Percentiles rank a stretch among this genome's conserved stretches.
Conservation (phyloP, 2,329 filamentous ascomycete species). For the Macrophomina phaseolina region DNA sequence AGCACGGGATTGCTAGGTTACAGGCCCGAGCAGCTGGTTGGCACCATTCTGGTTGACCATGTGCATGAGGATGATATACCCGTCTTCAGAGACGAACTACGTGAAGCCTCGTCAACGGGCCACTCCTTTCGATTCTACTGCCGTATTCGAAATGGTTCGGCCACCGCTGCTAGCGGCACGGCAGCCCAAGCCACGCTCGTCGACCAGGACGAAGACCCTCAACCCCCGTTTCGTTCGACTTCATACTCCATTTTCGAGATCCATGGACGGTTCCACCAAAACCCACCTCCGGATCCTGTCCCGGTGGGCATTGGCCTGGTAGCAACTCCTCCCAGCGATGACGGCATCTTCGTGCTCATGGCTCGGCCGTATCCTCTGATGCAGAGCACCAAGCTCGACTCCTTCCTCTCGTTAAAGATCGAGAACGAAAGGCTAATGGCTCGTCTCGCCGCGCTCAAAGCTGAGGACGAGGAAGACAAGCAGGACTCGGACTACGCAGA, state of each 20-base stretch:
- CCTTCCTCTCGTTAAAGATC: conserved; percentile 20
- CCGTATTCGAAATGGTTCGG: conserved; percentile 7
- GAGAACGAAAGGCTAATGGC: conserved; percentile 9
- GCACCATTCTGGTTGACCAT: conserved; percentile 11
- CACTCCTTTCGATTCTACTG: conserved; percentile 22
- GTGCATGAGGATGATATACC: conserved; percentile 24
- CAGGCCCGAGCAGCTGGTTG: conserved; percentile 11
- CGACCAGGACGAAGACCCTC: background rate
- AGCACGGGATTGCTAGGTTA: conserved; percentile 14
- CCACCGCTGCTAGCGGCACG: background rate
- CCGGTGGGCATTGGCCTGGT: conserved; percentile 9
- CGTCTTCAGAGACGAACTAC: conserved; percentile 14
- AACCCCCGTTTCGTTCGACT: background rate
- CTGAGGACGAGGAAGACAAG: conserved; percentile 6
- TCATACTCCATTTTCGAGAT: conserved; percentile 19
- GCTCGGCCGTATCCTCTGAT: conserved; percentile 19
- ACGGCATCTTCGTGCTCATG: conserved; percentile 23
- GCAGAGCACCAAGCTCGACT: conserved; percentile 17
- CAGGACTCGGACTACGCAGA: background rate
- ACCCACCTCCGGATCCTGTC: background rate
- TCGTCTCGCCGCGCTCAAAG: conserved; percentile 11
- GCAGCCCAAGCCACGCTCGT: background rate
- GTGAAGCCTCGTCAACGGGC: conserved; percentile 18
- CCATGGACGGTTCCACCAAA: conserved; percentile 7
- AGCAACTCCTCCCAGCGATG: background rate